Percentiles rank a stretch among this genome's conserved stretches.
Evolutionary conservation across 2,329 filamentous ascomycete species (phyloP).

Genomic region (Cercospora zeae-maydis): DNA sequence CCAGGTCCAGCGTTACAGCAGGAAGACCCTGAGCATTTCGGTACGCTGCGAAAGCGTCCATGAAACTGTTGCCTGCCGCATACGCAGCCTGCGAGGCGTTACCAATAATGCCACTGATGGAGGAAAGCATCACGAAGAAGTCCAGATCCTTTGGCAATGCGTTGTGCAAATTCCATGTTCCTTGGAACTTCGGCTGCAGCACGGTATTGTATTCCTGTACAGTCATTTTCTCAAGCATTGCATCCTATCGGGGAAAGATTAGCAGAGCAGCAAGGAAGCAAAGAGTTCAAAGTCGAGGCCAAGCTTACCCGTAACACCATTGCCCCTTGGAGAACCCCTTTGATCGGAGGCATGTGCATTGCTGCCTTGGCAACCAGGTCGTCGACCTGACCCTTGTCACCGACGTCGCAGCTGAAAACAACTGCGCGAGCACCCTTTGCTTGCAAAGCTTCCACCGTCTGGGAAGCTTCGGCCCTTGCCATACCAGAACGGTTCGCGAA

Average conservation of each 20-base stretch:
- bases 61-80: constrained; percentile 23
- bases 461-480: too few relatives aligned
- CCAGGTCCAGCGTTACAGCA: constrained; percentile 30
- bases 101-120: constrained; percentile 23
- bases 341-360: neutral
- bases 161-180: constrained; percentile 28
- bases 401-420: too few relatives aligned
- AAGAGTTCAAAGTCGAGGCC: too few relatives aligned
- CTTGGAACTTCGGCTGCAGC: constrained; percentile 28
- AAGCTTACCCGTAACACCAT: constrained; percentile 26
- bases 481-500: neutral
- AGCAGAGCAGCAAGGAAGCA: too few relatives aligned
- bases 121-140: constrained; percentile 33
- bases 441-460: too few relatives aligned
- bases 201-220: constrained; percentile 9
- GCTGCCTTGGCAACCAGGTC: too few relatives aligned
- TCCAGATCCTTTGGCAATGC: constrained; percentile 24
- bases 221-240: constrained; percentile 25
- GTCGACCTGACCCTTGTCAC: too few relatives aligned
- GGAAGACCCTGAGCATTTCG: constrained; percentile 25
- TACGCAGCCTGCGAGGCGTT: constrained; percentile 27
- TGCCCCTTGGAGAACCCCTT: constrained; percentile 32
- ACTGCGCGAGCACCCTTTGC: too few relatives aligned
- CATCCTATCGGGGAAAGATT: constrained; percentile 16
- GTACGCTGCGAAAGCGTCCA: constrained; percentile 27